These are phyloP conservation scores for Cutaneotrichosporon cutaneum DNA, from an alignment of 1,284 basidiomycete species.

Conservation along the genomic window DNA sequence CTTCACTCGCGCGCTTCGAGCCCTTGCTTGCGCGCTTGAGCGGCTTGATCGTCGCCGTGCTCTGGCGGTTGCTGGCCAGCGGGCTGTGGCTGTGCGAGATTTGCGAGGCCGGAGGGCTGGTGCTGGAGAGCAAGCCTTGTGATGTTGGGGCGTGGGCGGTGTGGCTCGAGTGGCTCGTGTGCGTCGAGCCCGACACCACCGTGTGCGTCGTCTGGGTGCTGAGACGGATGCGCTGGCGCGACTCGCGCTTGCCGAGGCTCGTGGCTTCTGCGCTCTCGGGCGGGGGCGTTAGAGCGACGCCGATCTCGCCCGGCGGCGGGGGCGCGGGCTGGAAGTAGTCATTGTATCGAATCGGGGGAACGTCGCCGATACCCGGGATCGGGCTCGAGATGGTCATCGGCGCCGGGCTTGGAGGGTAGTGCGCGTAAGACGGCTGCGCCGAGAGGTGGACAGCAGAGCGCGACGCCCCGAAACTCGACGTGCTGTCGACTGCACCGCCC, in stretches of 20 bases:
- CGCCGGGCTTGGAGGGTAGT: neutral
- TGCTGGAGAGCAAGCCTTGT: neutral
- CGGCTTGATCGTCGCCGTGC: slow-evolving; percentile 1
- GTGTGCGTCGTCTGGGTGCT: neutral
- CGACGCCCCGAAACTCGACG: slow-evolving; percentile 5
- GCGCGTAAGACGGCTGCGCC: neutral
- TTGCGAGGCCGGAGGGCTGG: neutral
- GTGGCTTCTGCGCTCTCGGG: neutral
- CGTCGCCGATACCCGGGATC: neutral
- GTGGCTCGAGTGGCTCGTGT: neutral
- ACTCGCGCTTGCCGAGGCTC: neutral
- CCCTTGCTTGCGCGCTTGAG: neutral
- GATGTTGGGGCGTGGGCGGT: neutral
- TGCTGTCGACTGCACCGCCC: neutral
- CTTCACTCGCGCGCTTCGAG: slow-evolving; percentile 7
- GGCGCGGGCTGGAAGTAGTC: neutral
- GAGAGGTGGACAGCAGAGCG: neutral
- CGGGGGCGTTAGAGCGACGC: neutral
- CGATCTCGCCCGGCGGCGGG: neutral
- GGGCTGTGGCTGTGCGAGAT: neutral
- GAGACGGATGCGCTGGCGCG: neutral
- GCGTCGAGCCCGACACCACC: neutral
- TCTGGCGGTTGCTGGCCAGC: slow-evolving; percentile 1
- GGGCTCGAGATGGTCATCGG: neutral
- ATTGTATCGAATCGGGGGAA: neutral